These are phyloP conservation scores for Helotiales sp. DNA, from an alignment of 2,329 filamentous ascomycete species.

Conservation along the genomic window DNA sequence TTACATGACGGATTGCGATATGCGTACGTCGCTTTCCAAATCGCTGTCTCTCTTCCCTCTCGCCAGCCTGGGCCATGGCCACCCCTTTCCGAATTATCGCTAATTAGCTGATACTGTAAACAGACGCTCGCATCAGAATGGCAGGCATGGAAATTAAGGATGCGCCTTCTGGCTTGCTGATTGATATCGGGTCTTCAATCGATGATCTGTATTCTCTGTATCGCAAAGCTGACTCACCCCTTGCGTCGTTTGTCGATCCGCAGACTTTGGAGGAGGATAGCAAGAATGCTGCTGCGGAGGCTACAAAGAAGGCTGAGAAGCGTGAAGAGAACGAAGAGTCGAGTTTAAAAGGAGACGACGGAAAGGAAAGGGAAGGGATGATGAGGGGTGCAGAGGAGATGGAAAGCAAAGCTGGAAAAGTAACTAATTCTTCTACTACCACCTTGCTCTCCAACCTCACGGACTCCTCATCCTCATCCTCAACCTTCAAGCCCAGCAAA, in stretches of 20 bases:
- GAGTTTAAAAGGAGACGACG: no score
- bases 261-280: conserved; percentile 39
- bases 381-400: no score
- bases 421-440: no score
- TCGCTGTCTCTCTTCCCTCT: not conserved
- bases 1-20: conserved; percentile 54
- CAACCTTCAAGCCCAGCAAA: not conserved
- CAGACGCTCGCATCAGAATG: conserved; percentile 56
- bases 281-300: conserved; percentile 16
- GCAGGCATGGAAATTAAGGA: conserved; percentile 50
- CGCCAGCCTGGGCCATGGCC: no score
- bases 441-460: no score
- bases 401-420: no score
- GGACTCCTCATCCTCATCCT: not conserved
- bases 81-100: no score
- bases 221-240: conserved; percentile 44
- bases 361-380: no score
- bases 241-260: conserved; percentile 20
- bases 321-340: not conserved
- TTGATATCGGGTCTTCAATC: conserved; percentile 52
- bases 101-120: conserved; percentile 47
- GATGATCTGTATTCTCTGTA: conserved; percentile 54
- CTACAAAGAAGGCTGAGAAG: not conserved
- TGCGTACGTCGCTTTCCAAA: conserved; percentile 2
- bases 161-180: conserved; percentile 49